phyloP scores from a whole-genome alignment of 2,329 filamentous ascomycete species.

The Taxawa tesnikishii region DNA sequence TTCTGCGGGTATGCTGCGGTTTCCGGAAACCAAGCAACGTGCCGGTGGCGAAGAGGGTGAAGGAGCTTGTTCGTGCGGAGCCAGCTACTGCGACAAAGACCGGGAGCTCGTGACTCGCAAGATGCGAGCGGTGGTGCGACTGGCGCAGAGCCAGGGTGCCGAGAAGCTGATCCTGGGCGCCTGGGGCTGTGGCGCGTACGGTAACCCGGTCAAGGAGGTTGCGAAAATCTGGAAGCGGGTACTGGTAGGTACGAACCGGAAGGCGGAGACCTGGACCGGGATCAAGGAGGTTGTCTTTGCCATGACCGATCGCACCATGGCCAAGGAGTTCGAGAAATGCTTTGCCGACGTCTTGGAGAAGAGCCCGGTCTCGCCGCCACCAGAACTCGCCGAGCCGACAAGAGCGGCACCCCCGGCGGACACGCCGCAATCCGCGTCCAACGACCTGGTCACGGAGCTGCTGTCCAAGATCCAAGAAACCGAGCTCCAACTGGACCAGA shows the following conservation, averaged over 20 bases:
- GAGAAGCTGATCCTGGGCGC: slow-evolving; percentile 46
- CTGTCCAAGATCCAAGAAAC: slow-evolving; percentile 18
- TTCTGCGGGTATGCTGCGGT: slow-evolving; percentile 45
- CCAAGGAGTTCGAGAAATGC: slow-evolving; percentile 36
- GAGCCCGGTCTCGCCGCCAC: slow-evolving; percentile 8
- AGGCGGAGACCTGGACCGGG: slow-evolving; percentile 26
- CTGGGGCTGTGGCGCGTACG: slow-evolving; percentile 54
- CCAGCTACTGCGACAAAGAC: slow-evolving; percentile 36
- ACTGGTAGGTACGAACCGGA: slow-evolving; percentile 18
- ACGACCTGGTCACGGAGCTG: slow-evolving; percentile 11
- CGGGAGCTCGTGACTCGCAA: slow-evolving; percentile 39
- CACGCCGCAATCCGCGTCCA: not conserved
- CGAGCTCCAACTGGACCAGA: slow-evolving; percentile 21
- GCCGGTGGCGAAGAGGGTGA: slow-evolving; percentile 16
- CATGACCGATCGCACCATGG: slow-evolving; percentile 40
- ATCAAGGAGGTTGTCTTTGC: slow-evolving; percentile 47
- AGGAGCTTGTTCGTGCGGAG: slow-evolving; percentile 15
- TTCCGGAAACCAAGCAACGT: slow-evolving; percentile 33
- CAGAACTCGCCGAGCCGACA: slow-evolving; percentile 3
- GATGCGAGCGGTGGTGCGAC: slow-evolving; percentile 46
- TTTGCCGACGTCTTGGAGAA: slow-evolving; percentile 27
- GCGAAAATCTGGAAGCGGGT: slow-evolving; percentile 42
- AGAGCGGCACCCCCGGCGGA: not conserved
- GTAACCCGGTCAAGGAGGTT: slow-evolving; percentile 48
- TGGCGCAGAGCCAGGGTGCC: slow-evolving; percentile 33